Percentiles rank a stretch among this genome's conserved stretches.
phyloP scores from a whole-genome alignment of 2,329 filamentous ascomycete genomes.

The Zasmidium cellare region DNA sequence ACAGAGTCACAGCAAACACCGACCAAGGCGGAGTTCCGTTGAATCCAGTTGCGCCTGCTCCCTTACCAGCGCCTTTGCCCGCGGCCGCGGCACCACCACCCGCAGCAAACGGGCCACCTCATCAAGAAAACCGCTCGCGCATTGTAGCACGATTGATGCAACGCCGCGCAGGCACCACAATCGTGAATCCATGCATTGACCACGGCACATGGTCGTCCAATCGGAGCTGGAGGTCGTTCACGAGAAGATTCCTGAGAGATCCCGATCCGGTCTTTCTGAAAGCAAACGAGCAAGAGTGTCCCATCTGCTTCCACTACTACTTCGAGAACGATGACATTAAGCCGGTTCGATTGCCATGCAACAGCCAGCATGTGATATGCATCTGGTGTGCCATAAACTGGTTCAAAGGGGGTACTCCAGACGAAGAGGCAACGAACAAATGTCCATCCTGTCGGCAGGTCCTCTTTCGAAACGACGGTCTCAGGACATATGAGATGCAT shows the following conservation, averaged over 20 bases:
- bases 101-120: too few species aligned
- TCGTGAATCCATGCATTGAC: background rate
- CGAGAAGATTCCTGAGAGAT: background rate
- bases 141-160: too few species aligned
- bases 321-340: background rate
- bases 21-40: too few species aligned
- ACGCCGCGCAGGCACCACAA: background rate
- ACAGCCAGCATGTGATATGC: background rate
- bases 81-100: too few species aligned
- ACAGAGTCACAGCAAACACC: too few species aligned
- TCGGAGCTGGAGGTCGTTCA: background rate
- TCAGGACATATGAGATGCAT: background rate
- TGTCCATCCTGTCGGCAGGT: background rate
- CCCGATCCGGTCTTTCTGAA: background rate
- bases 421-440: background rate
- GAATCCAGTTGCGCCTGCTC: too few species aligned
- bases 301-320: background rate
- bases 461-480: background rate
- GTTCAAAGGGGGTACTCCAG: background rate
- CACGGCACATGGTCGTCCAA: background rate
- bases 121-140: too few species aligned
- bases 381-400: background rate
- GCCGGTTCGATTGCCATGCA: constrained; percentile 1
- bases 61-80: too few species aligned
- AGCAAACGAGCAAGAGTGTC: background rate